Evolutionary conservation across 2,329 filamentous ascomycete species (phyloP).

Genomic region (Phyllosticta capitalensis): DNA sequence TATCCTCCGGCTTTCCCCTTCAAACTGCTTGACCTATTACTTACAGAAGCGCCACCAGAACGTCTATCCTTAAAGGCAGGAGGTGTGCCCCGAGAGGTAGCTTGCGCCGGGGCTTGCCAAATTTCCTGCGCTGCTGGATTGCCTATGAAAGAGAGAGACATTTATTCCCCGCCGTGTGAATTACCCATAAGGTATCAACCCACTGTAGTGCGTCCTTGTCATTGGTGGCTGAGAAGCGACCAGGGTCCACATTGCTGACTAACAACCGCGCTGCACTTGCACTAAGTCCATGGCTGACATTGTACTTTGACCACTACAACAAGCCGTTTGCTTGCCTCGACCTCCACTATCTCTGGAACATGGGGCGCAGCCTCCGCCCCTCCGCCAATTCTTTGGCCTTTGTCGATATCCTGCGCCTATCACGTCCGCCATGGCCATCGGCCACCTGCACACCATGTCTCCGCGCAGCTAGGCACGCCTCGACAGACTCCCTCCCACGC

Average conservation of each 20-base stretch:
- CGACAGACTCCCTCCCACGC: constrained; percentile 21
- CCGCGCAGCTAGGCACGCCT: neutral
- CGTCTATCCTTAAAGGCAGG: no score
- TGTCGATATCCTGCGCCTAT: neutral
- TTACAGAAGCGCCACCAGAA: no score
- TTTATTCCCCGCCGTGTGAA: no score
- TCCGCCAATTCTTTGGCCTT: neutral
- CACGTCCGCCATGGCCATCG: constrained; percentile 3
- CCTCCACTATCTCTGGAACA: neutral
- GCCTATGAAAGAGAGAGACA: no score
- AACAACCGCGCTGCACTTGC: neutral
- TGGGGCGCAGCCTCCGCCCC: neutral
- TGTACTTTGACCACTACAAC: neutral
- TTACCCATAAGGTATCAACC: neutral
- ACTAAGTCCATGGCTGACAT: neutral
- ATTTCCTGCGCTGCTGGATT: no score
- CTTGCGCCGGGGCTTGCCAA: no score
- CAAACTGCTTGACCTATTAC: no score
- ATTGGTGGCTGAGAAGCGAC: neutral
- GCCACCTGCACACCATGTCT: neutral
- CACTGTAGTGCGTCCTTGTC: neutral
- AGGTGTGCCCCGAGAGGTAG: no score
- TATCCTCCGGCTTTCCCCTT: no score
- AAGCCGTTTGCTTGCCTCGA: neutral
- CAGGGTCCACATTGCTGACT: neutral